Conservation (phyloP, 192 early-diverging fungal genomes). For the Entomortierella beljakovae region DNA sequence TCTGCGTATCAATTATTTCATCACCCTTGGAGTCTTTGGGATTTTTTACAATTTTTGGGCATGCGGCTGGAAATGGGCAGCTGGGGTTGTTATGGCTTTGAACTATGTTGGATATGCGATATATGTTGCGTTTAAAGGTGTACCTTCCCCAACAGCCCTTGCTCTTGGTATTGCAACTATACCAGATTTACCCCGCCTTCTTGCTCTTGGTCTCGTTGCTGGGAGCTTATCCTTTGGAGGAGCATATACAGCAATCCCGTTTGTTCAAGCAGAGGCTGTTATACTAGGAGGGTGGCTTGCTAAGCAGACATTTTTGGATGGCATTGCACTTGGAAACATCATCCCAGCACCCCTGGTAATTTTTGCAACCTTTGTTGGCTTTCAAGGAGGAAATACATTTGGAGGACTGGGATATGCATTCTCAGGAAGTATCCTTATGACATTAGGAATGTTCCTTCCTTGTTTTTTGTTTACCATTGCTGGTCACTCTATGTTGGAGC, state of each 20-base stretch:
- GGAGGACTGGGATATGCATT: slow-evolving; percentile 37
- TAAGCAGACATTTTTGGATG: slow-evolving; percentile 62
- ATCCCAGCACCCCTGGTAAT: slow-evolving; percentile 64
- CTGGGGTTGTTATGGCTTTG: slow-evolving; percentile 22
- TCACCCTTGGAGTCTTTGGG: slow-evolving; percentile 63
- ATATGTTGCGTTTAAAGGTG: slow-evolving; percentile 60
- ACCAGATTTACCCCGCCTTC: slow-evolving; percentile 55
- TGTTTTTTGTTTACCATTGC: slow-evolving; percentile 42
- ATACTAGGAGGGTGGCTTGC: slow-evolving; percentile 62
- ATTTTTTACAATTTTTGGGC: slow-evolving; percentile 27
- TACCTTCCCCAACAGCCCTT: slow-evolving; percentile 54
- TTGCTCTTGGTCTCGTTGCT: slow-evolving; percentile 59
- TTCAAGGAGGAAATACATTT: slow-evolving; percentile 25
- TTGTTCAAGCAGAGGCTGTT: slow-evolving; percentile 66
- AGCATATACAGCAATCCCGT: slow-evolving; percentile 67
- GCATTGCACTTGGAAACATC: slow-evolving; percentile 62
- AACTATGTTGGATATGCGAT: slow-evolving; percentile 52
- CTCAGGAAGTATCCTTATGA: slow-evolving; percentile 25
- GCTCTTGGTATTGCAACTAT: slow-evolving; percentile 55
- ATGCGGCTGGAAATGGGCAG: slow-evolving; percentile 29
- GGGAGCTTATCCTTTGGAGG: slow-evolving; percentile 66
- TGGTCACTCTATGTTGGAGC: slow-evolving; percentile 22
- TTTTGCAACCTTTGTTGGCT: slow-evolving; percentile 58
- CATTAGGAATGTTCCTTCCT: slow-evolving; percentile 34
- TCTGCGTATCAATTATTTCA: slow-evolving; percentile 61